Conservation (phyloP, 2,329 filamentous ascomycete species). For the Gaeumannomyces sp. region DNA sequence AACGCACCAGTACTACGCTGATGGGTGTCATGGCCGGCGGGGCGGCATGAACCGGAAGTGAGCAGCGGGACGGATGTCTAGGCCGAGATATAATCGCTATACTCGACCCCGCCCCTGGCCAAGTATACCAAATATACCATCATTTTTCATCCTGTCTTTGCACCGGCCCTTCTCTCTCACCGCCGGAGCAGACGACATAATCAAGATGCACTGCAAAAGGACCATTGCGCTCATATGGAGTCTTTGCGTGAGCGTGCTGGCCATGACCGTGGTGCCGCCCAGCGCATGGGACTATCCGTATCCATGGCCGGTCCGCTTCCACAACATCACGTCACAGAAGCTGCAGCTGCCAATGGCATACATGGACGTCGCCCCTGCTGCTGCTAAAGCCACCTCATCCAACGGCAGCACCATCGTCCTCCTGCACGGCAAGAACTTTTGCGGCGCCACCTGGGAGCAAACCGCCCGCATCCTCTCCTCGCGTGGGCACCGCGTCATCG, state of each 20-base stretch:
- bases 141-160: too few relatives aligned
- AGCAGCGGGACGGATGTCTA: background rate
- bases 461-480: slow-evolving; percentile 36
- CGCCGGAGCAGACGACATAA: background rate
- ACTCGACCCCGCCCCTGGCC: background rate
- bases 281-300: slow-evolving; percentile 37
- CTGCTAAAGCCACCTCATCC: slow-evolving; percentile 18
- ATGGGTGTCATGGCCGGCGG: too few relatives aligned
- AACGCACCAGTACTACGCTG: too few relatives aligned
- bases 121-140: too few relatives aligned
- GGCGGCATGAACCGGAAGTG: too few relatives aligned
- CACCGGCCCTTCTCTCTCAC: too few relatives aligned
- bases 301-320: slow-evolving; percentile 43
- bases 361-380: slow-evolving; percentile 41
- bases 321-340: slow-evolving; percentile 40
- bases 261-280: background rate
- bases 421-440: slow-evolving; percentile 52
- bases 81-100: background rate
- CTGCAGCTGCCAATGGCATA: slow-evolving; percentile 48
- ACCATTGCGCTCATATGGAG: background rate
- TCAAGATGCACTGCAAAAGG: background rate
- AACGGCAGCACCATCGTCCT: slow-evolving; percentile 37
- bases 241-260: background rate
- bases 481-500: slow-evolving; percentile 44
- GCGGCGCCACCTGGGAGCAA: slow-evolving; percentile 44